phyloP scores from a whole-genome alignment of 495 filamentous ascomycete species.

The Penicillium fimorum region DNA sequence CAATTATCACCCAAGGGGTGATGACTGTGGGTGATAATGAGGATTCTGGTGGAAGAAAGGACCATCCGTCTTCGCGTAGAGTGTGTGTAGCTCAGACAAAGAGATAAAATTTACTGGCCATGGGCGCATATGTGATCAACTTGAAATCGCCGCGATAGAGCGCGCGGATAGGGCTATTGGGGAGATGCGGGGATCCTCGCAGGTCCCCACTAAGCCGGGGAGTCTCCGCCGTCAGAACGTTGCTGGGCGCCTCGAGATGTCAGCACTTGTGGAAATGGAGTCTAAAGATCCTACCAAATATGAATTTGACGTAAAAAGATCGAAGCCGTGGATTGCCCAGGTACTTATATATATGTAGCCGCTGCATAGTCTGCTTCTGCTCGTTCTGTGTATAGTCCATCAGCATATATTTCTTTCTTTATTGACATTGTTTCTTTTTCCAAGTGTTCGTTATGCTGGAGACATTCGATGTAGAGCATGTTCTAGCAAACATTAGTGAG shows the following conservation, averaged over 20 bases:
- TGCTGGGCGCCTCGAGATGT: constrained; percentile 1
- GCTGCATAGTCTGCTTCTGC: constrained; percentile 2
- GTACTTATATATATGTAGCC: constrained; percentile 14
- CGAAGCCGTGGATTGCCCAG: background rate
- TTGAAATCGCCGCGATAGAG: background rate
- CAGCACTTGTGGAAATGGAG: background rate
- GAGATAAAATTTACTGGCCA: no score
- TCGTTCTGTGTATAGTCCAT: constrained; percentile 7
- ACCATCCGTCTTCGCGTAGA: no score
- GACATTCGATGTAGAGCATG: constrained; percentile 32
- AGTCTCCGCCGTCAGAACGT: constrained; percentile 16
- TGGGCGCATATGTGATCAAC: background rate
- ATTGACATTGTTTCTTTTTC: constrained; percentile 9
- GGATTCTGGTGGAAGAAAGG: no score
- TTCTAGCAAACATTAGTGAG: constrained; percentile 27
- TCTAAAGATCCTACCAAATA: constrained; percentile 1
- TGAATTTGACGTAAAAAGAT: constrained; percentile 4
- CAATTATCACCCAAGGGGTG: no score
- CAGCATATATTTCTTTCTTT: constrained; percentile 11
- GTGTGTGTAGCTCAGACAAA: no score
- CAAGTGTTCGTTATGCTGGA: constrained; percentile 16
- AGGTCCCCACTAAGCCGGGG: constrained; percentile 11
- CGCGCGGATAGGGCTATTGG: constrained; percentile 5
- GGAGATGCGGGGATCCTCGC: constrained; percentile 6
- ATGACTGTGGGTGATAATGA: no score